phyloP scores from a whole-genome alignment of 1,284 basidiomycete genomes.

The Naganishia sp. region DNA sequence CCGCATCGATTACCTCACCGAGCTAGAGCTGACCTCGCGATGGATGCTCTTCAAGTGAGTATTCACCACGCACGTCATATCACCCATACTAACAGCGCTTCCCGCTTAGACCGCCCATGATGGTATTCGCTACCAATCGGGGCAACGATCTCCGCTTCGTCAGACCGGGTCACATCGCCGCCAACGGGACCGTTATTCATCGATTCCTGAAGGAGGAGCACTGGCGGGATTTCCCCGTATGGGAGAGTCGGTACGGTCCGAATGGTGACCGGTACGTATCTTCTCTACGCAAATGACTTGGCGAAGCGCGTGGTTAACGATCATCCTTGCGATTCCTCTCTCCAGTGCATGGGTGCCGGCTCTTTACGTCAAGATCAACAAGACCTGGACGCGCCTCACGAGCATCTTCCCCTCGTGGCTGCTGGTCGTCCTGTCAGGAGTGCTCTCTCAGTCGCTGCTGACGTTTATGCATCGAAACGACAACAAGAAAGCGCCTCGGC shows the following conservation, averaged over 20 bases:
- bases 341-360: constrained; percentile 38
- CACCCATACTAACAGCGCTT: neutral
- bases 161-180: constrained; percentile 34
- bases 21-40: constrained; percentile 41
- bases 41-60: constrained; percentile 48
- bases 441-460: constrained; percentile 38
- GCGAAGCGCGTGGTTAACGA: neutral
- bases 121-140: constrained; percentile 43
- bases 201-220: constrained; percentile 37
- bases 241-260: constrained; percentile 39
- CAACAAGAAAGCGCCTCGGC: neutral
- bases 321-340: neutral
- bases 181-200: constrained; percentile 38
- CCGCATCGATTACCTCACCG: constrained; percentile 45
- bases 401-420: constrained; percentile 42
- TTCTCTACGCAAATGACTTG: neutral
- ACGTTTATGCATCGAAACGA: constrained; percentile 37
- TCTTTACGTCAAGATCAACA: constrained; percentile 34
- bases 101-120: constrained; percentile 42
- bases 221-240: constrained; percentile 40
- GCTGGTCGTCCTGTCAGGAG: constrained; percentile 38
- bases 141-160: constrained; percentile 44
- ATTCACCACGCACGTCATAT: neutral
- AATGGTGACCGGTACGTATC: constrained; percentile 41
- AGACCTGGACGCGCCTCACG: constrained; percentile 33